Evolutionary conservation across 352 stramenopile species (phyloP).

Genomic region (Phytophthora agathidicida): DNA sequence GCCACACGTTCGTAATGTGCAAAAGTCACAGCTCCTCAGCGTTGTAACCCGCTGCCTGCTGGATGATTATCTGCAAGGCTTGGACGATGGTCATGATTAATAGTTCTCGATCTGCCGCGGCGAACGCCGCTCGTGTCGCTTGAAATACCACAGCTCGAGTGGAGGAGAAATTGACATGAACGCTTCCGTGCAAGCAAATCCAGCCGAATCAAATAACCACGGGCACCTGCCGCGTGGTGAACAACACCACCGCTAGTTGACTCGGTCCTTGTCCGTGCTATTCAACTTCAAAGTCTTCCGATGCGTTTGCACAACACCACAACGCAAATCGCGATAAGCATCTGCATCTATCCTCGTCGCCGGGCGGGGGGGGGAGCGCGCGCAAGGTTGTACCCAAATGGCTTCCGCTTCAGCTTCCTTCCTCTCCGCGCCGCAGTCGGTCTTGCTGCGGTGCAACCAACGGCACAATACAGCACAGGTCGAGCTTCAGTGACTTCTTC

Average conservation of each 20-base stretch:
- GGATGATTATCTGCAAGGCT: slow-evolving; percentile 15
- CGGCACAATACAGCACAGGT: too few species aligned
- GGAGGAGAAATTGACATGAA: not conserved
- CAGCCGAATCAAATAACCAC: not conserved
- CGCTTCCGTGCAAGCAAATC: too few species aligned
- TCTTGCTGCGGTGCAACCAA: too few species aligned
- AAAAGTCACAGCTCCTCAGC: too few species aligned
- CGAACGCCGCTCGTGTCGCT: not conserved
- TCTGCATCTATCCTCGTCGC: too few species aligned
- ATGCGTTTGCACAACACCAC: slow-evolving; percentile 7
- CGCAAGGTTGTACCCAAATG: not conserved
- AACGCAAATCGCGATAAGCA: slow-evolving; percentile 18
- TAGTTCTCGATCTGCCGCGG: slow-evolving; percentile 6
- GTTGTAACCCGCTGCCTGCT: not conserved
- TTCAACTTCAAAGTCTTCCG: slow-evolving; percentile 8
- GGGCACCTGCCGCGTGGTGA: not conserved
- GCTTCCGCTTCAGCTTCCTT: not conserved
- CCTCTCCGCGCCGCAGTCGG: not conserved
- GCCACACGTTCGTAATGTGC: not conserved
- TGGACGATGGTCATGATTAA: slow-evolving; percentile 15
- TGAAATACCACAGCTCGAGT: not conserved
- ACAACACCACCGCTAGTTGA: not conserved
- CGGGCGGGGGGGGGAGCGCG: too few species aligned
- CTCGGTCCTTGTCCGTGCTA: not conserved
- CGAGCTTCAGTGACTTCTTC: not conserved